Conservation (phyloP, 352 stramenopile genomes). For the Plasmopara viticola region DNA sequence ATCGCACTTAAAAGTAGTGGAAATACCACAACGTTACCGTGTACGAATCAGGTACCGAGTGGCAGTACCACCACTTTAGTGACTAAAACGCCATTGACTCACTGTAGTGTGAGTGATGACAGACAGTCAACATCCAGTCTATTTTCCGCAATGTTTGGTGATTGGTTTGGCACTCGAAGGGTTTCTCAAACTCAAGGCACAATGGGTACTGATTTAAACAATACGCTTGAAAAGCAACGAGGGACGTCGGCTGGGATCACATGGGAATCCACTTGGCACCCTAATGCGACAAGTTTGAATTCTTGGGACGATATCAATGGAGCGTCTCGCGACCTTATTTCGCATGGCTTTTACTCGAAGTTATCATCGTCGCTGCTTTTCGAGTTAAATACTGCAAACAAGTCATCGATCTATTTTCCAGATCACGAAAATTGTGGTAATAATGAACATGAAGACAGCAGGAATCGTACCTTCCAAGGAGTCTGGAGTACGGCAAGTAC, state of each 20-base stretch:
- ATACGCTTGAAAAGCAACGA: slow-evolving; percentile 27
- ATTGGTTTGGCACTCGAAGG: slow-evolving; percentile 51
- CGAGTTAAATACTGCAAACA: slow-evolving; percentile 6
- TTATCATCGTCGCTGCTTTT: slow-evolving; percentile 37
- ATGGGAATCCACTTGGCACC: slow-evolving; percentile 8
- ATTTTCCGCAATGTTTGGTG: slow-evolving; percentile 57
- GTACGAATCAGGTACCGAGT: slow-evolving; percentile 17
- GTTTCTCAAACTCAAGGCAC: slow-evolving; percentile 1
- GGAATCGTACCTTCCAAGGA: slow-evolving; percentile 34
- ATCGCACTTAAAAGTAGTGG: slow-evolving; percentile 1
- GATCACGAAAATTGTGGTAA: too few relatives aligned
- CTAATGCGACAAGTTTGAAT: not conserved
- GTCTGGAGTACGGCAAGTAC: slow-evolving; percentile 64
- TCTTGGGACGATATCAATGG: slow-evolving; percentile 55
- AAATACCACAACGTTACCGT: slow-evolving; percentile 47
- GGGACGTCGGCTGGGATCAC: slow-evolving; percentile 44
- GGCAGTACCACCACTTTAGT: too few relatives aligned
- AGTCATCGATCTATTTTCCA: too few relatives aligned
- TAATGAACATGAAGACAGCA: slow-evolving; percentile 13
- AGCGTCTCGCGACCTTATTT: slow-evolving; percentile 53
- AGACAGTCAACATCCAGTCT: slow-evolving; percentile 35
- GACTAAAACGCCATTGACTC: too few relatives aligned
- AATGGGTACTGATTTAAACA: slow-evolving; percentile 1
- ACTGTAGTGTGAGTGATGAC: too few relatives aligned
- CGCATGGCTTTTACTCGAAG: slow-evolving; percentile 59